Base-by-base conservation (phyloP, 129 eudicot genomes). In the sunflower (Helianthus annuus) region DNA sequence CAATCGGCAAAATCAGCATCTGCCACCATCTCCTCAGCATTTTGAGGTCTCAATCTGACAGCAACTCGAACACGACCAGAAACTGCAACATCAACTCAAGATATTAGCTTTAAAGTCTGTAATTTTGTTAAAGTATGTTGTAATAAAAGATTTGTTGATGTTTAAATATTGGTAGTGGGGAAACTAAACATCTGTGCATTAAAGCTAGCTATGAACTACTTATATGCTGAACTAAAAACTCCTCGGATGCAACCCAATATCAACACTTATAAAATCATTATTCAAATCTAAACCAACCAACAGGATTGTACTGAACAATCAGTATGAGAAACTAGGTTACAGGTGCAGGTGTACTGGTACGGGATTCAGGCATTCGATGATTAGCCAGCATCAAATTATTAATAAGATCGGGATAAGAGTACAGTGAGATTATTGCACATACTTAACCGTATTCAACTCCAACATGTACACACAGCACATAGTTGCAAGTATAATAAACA, bases 1-100 rank as follows among this genome's bases (percentile, higher is more conserved):
- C 99, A 95, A 74, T 95, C 99, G 32, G 97, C 97, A 86, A 91
- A 95, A 88, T 95, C 99, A 75, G 99, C 99, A 88, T 95, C 99
- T 29, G 97, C 88, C 78, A 76, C 95, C 84, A 81, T 57, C 77
- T 95, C 99, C 76, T 90, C 99, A 10, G 93, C 83, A 95, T 95
- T 95, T 76, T 80, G 90, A 79, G 99, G 99, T 64, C 99, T 82
- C 67, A 95, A 80, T 91, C 99, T 95, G 42, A 95, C 99, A 88
- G 97, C 96, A 65, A 95, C 99, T 68, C 99, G 87, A 77, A 95
- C 99, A 86, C 99, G 86, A 67, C 97, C 96, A 48, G 94, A 80
- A 81, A 89, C 95, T 89, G 70, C 67, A 72, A 55, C 38, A 10
- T 44, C 61, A 78, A 61, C 11, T 44, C 32, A 74, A 64, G 45